These are phyloP conservation scores for Fragaria vesca DNA, from an alignment of 306 rosid species.

Conservation along the genomic window DNA sequence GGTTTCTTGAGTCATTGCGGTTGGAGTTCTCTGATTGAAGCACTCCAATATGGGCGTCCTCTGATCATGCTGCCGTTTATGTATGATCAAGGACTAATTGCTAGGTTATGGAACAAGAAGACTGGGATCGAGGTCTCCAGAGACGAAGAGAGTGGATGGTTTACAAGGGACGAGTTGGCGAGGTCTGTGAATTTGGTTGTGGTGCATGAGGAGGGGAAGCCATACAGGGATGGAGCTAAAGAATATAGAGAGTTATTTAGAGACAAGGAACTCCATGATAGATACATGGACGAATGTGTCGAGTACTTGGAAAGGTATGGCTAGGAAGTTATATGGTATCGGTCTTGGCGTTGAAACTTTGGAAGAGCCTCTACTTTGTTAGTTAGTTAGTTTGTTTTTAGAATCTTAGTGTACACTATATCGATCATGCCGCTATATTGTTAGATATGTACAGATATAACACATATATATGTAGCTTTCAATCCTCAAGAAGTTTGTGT, in stretches of 20 bases:
- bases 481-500: too few relatives aligned
- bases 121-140: constrained; percentile 17
- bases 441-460: too few relatives aligned
- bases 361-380: too few relatives aligned
- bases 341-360: too few relatives aligned
- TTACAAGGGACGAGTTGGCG: not conserved
- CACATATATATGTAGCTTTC: too few relatives aligned
- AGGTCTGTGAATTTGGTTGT: not conserved
- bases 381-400: too few relatives aligned
- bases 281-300: constrained; percentile 20
- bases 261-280: constrained; percentile 16
- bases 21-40: not conserved
- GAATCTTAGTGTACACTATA: too few relatives aligned
- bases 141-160: not conserved
- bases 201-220: constrained; percentile 6
- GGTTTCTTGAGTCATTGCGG: constrained; percentile 4
- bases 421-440: too few relatives aligned
- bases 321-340: not conserved
- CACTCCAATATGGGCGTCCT: not conserved
- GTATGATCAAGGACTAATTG: constrained; percentile 26
- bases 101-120: constrained; percentile 29
- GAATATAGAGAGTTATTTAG: constrained; percentile 25
- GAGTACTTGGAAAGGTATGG: not conserved
- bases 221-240: constrained; percentile 31
- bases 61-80: not conserved